phyloP scores from a whole-genome alignment of 495 filamentous ascomycete species.

The Immersiella caudata region DNA sequence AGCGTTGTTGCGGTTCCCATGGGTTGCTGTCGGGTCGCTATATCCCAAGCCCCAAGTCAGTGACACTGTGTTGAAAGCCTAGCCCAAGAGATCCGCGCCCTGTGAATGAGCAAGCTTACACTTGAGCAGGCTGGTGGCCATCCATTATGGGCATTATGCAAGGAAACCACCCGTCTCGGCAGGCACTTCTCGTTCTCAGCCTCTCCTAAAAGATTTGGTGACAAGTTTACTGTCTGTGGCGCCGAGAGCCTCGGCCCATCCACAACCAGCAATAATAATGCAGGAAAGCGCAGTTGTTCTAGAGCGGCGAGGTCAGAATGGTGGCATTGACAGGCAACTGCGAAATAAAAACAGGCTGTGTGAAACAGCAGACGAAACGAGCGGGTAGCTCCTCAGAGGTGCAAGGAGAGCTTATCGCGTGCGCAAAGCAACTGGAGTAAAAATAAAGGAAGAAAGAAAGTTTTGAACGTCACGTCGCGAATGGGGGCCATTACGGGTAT shows the following conservation, averaged over 20 bases:
- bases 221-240: background rate
- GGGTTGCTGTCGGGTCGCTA: background rate
- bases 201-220: background rate
- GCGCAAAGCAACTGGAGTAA: background rate
- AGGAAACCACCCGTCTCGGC: background rate
- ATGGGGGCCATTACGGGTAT: slow-evolving; percentile 17
- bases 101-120: background rate
- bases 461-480: slow-evolving; percentile 3
- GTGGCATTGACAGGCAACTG: background rate
- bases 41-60: background rate
- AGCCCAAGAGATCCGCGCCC: background rate
- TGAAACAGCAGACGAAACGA: background rate
- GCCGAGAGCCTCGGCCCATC: background rate
- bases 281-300: background rate
- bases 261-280: background rate
- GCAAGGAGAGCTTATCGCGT: background rate
- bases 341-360: background rate
- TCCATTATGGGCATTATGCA: background rate
- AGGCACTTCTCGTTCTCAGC: background rate
- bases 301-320: background rate
- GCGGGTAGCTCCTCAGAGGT: background rate
- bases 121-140: background rate
- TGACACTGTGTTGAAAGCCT: background rate
- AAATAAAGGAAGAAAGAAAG: background rate
- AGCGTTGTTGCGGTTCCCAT: background rate